Evolutionary conservation across 2,329 filamentous ascomycete genomes (phyloP).

Genomic region (Botrytis pseudocinerea): DNA sequence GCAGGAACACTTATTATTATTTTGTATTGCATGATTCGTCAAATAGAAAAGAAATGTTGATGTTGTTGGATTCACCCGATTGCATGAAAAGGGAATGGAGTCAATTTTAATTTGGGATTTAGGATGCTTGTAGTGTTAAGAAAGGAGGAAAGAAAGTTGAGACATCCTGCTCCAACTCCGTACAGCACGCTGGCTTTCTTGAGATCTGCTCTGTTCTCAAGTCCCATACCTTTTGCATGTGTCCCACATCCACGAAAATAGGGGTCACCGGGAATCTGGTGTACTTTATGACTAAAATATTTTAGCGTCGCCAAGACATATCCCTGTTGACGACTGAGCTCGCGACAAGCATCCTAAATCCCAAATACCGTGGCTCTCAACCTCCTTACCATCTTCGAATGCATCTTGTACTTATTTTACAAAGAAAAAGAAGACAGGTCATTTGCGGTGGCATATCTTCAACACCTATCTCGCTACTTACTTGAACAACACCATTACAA

Average conservation of each 20-base stretch:
- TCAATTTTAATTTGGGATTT: background rate
- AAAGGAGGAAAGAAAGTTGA: background rate
- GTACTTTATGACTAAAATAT: conserved; percentile 19
- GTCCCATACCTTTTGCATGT: background rate
- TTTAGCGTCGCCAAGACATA: conserved; percentile 22
- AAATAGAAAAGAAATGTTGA: background rate
- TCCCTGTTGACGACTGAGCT: conserved; percentile 23
- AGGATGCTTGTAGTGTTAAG: background rate
- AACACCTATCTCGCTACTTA: conserved; percentile 13
- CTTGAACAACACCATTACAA: conserved; percentile 14
- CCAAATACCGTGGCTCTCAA: conserved; percentile 23
- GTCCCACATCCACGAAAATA: conserved; percentile 17
- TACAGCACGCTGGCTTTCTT: background rate
- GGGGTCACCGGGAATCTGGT: conserved; percentile 17
- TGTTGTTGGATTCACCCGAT: conserved; percentile 4
- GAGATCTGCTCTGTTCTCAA: background rate
- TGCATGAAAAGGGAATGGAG: background rate
- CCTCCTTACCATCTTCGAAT: conserved; percentile 22
- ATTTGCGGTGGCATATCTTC: conserved; percentile 26
- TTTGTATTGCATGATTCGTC: background rate
- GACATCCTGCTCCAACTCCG: background rate
- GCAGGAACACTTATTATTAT: background rate
- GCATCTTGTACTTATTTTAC: conserved; percentile 24
- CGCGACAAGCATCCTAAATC: conserved; percentile 23
- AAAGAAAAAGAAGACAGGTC: conserved; percentile 19